Base-by-base conservation (phyloP, 352 stramenopile species). In the Phytopythium mirpurense region DNA sequence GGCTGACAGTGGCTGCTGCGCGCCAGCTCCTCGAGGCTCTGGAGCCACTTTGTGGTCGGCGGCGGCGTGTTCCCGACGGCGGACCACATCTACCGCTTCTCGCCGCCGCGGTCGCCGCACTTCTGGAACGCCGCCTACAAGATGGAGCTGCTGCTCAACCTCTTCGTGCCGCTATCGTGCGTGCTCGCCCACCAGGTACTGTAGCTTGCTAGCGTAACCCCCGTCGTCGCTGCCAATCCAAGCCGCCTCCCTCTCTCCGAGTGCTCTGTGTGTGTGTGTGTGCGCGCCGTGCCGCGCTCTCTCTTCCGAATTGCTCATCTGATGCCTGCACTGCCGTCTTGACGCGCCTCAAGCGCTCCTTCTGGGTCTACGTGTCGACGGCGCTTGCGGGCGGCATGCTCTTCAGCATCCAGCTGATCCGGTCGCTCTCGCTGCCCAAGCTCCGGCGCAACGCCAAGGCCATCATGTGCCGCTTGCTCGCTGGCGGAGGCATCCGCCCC, bases 41-140 rank as follows among this genome's bases (percentile, higher is more conserved):
- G 81, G 81, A 77, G 80, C 50, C 72, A 86, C 51, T 83, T 80
- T 47, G 81, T 88, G 5, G 76, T 87, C 12, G 81, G 81, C 0
- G 75, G 75, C 19, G 81, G 81, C 6, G 36, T 87, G 24, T 89
- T 89, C 54, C 78, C 81, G 2, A 88, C 84, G 50, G 81, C 77
- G 0, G 81, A 91, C 59, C 72, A 88, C 55, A 78, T 91, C 45
- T 93, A 90, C 53, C 70, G 79, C 37, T 93, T 90, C 55, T 78
- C 65, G 15, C 83, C 79, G 26, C 78, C 76, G 24, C 67, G 79
- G 14, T 88, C 79, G 49, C 71, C 77, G 46, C 75, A 88, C 43
- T 93, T 93, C 51, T 88, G 76, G 79, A 88, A 84, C 42, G 80
- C 80, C 1, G 77, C 78, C 16, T 90, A 87, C 63, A 83, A 82